A percentile compares a stretch with the other conserved stretches of the same genome.
Evolutionary conservation across 2,329 filamentous ascomycete genomes (phyloP).

Genomic region (Pseudogymnoascus sp.): DNA sequence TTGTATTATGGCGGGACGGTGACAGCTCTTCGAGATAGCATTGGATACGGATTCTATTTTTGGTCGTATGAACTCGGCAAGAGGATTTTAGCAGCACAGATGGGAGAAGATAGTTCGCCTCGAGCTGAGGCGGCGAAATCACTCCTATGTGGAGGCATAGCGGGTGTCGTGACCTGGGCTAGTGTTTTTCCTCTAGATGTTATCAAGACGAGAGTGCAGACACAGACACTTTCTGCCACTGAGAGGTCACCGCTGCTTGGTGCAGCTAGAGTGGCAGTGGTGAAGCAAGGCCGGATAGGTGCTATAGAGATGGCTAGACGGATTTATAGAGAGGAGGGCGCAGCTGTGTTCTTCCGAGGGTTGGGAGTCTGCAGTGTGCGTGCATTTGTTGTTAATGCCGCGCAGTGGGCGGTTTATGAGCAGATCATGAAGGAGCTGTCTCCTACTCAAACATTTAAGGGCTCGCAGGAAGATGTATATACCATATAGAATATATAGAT

Average conservation of each 20-base stretch:
- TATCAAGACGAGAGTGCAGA: conserved; percentile 87
- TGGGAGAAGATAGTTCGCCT: conserved; percentile 25
- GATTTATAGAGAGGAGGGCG: conserved; percentile 59
- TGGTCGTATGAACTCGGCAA: conserved; percentile 82
- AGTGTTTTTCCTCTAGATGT: conserved; percentile 89
- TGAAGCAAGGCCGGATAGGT: conserved; percentile 33
- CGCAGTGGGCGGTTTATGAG: conserved; percentile 89
- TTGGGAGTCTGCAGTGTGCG: conserved; percentile 75
- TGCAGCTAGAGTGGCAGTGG: conserved; percentile 16
- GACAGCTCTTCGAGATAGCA: conserved; percentile 74
- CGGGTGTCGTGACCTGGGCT: conserved; percentile 81
- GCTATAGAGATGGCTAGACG: conserved; percentile 59
- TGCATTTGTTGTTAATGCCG: conserved; percentile 88
- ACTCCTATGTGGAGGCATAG: conserved; percentile 77
- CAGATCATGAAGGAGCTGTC: conserved; percentile 64
- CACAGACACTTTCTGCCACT: conserved; percentile 43
- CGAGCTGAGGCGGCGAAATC: conserved; percentile 53
- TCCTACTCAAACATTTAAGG: neutral
- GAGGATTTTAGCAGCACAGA: conserved; percentile 40
- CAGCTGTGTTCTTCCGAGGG: conserved; percentile 62
- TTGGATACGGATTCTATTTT: conserved; percentile 98
- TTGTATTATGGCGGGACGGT: conserved; percentile 76
- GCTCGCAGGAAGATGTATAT: neutral
- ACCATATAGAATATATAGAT: conserved; percentile 7
- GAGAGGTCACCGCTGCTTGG: conserved; percentile 30